Conservation (phyloP, 2,329 filamentous ascomycete species). For the Microsporum audouinii region DNA sequence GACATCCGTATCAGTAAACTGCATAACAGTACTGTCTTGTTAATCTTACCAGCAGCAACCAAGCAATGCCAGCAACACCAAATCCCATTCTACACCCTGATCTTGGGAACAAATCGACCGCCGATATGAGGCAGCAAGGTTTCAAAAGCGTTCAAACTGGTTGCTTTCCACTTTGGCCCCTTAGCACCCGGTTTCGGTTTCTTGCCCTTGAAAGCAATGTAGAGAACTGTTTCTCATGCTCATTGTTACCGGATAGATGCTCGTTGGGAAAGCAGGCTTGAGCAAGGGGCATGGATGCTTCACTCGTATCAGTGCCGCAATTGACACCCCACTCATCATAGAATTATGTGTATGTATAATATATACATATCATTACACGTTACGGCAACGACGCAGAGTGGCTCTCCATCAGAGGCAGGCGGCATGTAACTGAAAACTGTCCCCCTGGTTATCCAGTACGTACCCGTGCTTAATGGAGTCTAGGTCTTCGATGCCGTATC, state of each 20-base stretch:
- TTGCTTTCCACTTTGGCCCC: slow-evolving; percentile 46
- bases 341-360: slow-evolving; percentile 24
- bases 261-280: neutral
- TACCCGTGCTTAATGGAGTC: slow-evolving; percentile 19
- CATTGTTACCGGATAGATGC: neutral
- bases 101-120: slow-evolving; percentile 12
- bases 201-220: neutral
- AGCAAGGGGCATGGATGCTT: neutral
- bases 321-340: slow-evolving; percentile 46
- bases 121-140: slow-evolving; percentile 17
- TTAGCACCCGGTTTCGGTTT: slow-evolving; percentile 39
- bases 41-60: neutral
- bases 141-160: slow-evolving; percentile 38
- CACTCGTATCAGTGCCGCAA: neutral
- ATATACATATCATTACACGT: slow-evolving; percentile 33
- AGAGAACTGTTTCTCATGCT: neutral
- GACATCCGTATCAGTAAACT: neutral
- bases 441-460: slow-evolving; percentile 17
- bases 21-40: neutral
- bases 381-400: slow-evolving; percentile 45
- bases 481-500: slow-evolving; percentile 16
- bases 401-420: slow-evolving; percentile 35
- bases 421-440: slow-evolving; percentile 32
- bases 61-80: neutral
- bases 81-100: slow-evolving; percentile 14